Percentiles rank a stretch among this genome's conserved stretches.
Evolutionary conservation across 2,329 filamentous ascomycete genomes (phyloP).

Genomic region (Penicillium sumatraense): DNA sequence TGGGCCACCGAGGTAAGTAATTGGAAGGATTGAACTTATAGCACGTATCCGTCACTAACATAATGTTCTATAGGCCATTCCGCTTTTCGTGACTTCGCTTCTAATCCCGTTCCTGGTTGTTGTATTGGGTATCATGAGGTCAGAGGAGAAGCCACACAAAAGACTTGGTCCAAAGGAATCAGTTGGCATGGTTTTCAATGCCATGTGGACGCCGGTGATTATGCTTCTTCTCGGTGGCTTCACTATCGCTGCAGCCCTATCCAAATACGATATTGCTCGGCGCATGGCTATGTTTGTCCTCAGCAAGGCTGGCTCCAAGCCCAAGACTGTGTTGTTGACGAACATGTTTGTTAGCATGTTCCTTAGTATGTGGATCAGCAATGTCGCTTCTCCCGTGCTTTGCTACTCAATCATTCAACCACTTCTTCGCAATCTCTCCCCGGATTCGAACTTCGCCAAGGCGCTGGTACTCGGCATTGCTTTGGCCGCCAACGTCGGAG

Average conservation of each 20-base stretch:
- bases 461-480: constrained; percentile 95
- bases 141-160: constrained; percentile 70
- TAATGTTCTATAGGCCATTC: constrained; percentile 70
- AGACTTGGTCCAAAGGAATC: constrained; percentile 81
- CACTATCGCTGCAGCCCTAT: constrained; percentile 90
- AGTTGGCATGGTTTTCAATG: constrained; percentile 81
- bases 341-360: constrained; percentile 99
- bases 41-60: constrained; percentile 9
- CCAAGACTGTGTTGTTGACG: constrained; percentile 85
- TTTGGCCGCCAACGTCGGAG: constrained; percentile 91
- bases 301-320: constrained; percentile 92
- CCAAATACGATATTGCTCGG: constrained; percentile 97
- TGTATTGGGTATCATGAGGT: constrained; percentile 79
- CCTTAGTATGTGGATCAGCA: constrained; percentile 98
- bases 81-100: constrained; percentile 93
- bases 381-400: constrained; percentile 93
- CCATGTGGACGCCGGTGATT: constrained; percentile 99
- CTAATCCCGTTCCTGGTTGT: constrained; percentile 93
- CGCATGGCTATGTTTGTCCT: constrained; percentile 94
- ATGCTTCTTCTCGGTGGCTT: constrained; percentile 97
- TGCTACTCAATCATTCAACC: constrained; percentile 99
- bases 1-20: constrained; percentile 88
- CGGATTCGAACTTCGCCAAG: constrained; percentile 91
- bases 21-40: neutral
- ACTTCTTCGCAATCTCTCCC: constrained; percentile 87